These are phyloP conservation scores for Leccinum arenicola DNA, from an alignment of 768 basidiomycete species.

Conservation along the genomic window DNA sequence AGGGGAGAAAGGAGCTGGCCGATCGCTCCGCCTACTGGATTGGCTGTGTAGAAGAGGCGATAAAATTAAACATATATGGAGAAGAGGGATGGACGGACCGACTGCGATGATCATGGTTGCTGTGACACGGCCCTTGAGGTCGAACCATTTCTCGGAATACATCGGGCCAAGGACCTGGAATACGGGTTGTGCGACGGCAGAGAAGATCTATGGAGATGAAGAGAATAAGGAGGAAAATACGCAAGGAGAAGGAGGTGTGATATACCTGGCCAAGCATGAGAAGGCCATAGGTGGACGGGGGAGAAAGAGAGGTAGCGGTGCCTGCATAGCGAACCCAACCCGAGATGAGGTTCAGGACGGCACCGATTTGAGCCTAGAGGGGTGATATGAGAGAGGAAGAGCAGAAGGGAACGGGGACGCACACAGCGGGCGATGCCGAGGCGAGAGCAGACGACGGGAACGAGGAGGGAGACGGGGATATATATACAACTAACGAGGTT, in stretches of 20 bases:
- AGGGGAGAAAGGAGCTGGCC: conserved; percentile 73
- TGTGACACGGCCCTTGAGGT: conserved; percentile 70
- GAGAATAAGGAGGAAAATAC: not conserved
- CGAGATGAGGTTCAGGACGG: conserved; percentile 51
- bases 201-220: conserved; percentile 46
- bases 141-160: conserved; percentile 85
- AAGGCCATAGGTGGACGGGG: conserved; percentile 56
- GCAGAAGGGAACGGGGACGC: conserved; percentile 25
- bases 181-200: conserved; percentile 63
- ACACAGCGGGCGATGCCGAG: conserved; percentile 66
- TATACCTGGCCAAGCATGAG: conserved; percentile 69
- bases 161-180: conserved; percentile 78
- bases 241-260: not conserved
- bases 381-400: not conserved
- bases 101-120: conserved; percentile 64
- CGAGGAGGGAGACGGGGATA: conserved; percentile 56
- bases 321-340: conserved; percentile 80
- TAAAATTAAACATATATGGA: not conserved
- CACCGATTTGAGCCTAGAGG: conserved; percentile 62
- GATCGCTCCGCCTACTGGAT: conserved; percentile 71
- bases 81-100: conserved; percentile 25
- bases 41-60: conserved; percentile 41
- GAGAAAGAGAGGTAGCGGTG: conserved; percentile 52
- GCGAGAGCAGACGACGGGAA: conserved; percentile 55
- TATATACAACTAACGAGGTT: conserved; percentile 64